Evolutionary conservation across 148 eudicot species (phyloP), one percentile per base, ranked within the genome.

Genomic region (Arbutus unedo): DNA sequence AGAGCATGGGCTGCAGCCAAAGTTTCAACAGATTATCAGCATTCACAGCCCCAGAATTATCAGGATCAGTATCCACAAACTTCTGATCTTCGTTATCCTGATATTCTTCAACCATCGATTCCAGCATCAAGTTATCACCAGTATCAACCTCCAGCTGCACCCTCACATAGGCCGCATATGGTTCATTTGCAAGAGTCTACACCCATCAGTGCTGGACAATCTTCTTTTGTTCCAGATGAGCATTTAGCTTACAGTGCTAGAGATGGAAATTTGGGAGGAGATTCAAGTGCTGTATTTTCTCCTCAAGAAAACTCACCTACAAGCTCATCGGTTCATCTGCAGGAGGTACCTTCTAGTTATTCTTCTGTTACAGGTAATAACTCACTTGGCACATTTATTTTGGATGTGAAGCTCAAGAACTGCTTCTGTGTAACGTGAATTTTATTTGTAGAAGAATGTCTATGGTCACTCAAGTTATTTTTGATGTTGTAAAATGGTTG

Each of bases 291-390:
- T 83, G 83, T 86, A 56, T 92, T 85, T 85, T 87, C 88, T 85
- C 91, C 82, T 81, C 91, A 85, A 84, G 90, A 89, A 85, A 88
- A 84, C 81, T 81, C 89, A 83, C 82, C 91, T 75, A 84, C 89
- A 80, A 91, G 84, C 81, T 75, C 93, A 85, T 82, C 90, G 55
- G 91, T 85, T 91, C 93, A 90, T 90, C 96, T 92, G 99, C 99
- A 92, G 99, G 99, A 96, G 99, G 99, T 96, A 94, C 94, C 99
- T 96, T 96, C 95, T 94, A 96, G 98, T 96, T 94, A 96, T 96
- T 93, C 97, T 92, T 91, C 97, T 93, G 83, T 90, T 88, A 83
- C 97, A 96, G 99, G 99, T 96, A 96, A 96, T 88, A 73, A 81
- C 88, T 87, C 84, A 84, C 84, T 84, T 91, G 89, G 82, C 80